These are phyloP conservation scores for Euphorbia pulcherrima DNA, from an alignment of 345 rosid species.

Conservation along the genomic window DNA sequence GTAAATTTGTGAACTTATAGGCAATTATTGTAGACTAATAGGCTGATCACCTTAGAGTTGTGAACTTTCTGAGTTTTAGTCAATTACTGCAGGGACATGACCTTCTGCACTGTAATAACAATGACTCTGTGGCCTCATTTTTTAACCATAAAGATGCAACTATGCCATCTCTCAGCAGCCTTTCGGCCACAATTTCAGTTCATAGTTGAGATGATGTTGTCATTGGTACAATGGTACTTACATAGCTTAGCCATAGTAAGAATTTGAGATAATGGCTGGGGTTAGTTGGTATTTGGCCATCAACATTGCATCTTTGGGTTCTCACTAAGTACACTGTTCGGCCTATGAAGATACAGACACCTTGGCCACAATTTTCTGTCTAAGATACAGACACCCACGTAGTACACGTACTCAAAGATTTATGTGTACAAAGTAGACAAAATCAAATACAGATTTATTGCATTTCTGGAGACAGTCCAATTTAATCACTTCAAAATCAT, in stretches of 20 bases:
- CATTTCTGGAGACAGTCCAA: no score
- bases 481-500: background rate
- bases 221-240: background rate
- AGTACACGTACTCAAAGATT: no score
- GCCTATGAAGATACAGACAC: slow-evolving; percentile 4
- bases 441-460: no score
- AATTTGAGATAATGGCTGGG: background rate
- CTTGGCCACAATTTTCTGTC: no score
- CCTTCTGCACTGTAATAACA: background rate
- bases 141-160: background rate
- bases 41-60: background rate
- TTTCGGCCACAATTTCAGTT: background rate
- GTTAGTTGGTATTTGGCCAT: no score
- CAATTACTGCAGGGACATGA: background rate
- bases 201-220: background rate
- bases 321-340: background rate
- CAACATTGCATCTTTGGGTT: background rate
- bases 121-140: background rate
- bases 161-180: background rate
- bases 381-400: no score
- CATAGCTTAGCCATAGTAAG: background rate
- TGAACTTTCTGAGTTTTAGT: background rate
- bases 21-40: no score
- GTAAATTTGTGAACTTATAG: no score
- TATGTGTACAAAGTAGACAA: no score